Base-by-base conservation (phyloP, 352 stramenopile genomes). In the Phytopythium cucurbitacearum region DNA sequence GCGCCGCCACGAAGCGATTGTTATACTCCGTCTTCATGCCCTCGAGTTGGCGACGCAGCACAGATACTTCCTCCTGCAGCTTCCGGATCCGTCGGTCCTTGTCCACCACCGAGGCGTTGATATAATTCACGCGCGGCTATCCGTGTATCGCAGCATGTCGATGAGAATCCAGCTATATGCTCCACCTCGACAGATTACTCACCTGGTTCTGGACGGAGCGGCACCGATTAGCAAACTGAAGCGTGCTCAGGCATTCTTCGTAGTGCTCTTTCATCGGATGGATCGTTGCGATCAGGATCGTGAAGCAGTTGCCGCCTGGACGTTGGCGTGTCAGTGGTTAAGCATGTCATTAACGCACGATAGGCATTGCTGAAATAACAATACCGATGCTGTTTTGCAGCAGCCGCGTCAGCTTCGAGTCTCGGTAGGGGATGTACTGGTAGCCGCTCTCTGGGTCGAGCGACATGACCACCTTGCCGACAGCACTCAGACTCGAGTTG, bases 191-290 rank as follows among this genome's bases (percentile, higher is more conserved):
- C 21, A n/a, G 9, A 45, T 7, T 7, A 15, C 46, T 41, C 61
- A 80, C 76, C 42, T 96, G 81, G 52, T 97, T 97, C 42, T 95
- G 81, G 37, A 96, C 89, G 1, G 85, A 95, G 58, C 89, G 83
- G 55, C 86, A 96, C 28, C 87, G 80, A 48, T 97, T 96, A 4
- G 89, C 89, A 60, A 97, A 96, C 60, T 97, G 87, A 2, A 96
- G 69, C 5, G 89, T 96, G 42, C 82, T 88, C 4, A 97, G 71
- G 59, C 87, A 96, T 45, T 96, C 87, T 60, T 96, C 87, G 42
- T 95, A 95, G 63, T 96, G 86, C 46, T 92, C 79, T 47, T 78
- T 90, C 80, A 89, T 91, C 34, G 87, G 87, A 36, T 95, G 82
- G 48, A 95, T 95, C 9, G 86, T 95, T 35, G 85, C 82, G 42